These are phyloP conservation scores for Dionaea muscipula DNA, from an alignment of 179 eudicot genomes.

Conservation along the genomic window DNA sequence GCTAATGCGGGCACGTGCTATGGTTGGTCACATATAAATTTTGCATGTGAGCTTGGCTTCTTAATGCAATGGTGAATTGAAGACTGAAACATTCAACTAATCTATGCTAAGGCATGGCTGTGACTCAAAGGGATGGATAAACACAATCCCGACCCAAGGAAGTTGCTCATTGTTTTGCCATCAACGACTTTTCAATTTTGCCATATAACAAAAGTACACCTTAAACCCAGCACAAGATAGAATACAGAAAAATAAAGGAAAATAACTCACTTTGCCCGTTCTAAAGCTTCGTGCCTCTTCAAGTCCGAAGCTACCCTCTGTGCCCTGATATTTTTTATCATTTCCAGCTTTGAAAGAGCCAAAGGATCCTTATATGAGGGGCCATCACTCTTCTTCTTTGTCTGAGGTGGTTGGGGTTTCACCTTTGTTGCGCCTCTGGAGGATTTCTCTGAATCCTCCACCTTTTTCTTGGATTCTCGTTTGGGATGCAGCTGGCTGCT, in stretches of 20 bases:
- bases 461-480: slow-evolving; percentile 28
- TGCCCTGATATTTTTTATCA: slow-evolving; percentile 81
- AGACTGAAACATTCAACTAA: too few species aligned
- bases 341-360: slow-evolving; percentile 64
- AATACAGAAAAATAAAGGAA: not conserved
- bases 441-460: slow-evolving; percentile 11
- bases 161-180: too few species aligned
- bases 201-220: not conserved
- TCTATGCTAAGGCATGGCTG: too few species aligned
- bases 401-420: slow-evolving; percentile 19
- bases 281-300: slow-evolving; percentile 48
- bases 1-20: too few species aligned
- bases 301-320: slow-evolving; percentile 46
- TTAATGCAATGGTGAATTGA: too few species aligned
- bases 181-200: too few species aligned
- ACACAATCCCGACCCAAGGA: too few species aligned
- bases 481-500: slow-evolving; percentile 24
- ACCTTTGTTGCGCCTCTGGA: slow-evolving; percentile 11
- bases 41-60: too few species aligned
- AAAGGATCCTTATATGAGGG: slow-evolving; percentile 76
- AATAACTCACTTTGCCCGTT: slow-evolving; percentile 59
- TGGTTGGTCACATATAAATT: too few species aligned
- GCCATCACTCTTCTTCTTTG: slow-evolving; percentile 22
- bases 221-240: not conserved
- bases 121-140: too few species aligned